Evolutionary conservation across 305 asterid genomes (phyloP), one percentile per base, ranked within the genome.

Genomic region (Fraxinus latifolia): DNA sequence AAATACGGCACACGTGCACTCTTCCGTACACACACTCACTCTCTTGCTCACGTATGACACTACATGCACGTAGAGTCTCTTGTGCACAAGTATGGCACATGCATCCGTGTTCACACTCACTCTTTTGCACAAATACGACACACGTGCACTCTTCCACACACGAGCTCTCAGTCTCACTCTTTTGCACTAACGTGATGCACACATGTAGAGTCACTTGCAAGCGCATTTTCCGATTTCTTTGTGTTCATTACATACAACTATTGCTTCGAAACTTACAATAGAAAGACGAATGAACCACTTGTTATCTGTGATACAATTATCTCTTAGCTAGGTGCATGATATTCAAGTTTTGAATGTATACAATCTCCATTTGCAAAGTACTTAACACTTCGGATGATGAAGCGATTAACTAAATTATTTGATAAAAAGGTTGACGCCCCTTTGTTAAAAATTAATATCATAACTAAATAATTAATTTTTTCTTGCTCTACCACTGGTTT

Each of bases 401-500:
- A 37, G 47, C 1, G 44, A 37, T 37, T 37, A 37, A 37, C 44
- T 7, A 37, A 37, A 37, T 37, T 37, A 37, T 37, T 7, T 37
- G 70, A 58, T 53, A 29, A 62, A 78, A 29, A 19, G 70, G 75
- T 58, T 55, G 47, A 53, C 77, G 83, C 87, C 60, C 29, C 29
- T 27, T 27, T 0, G 0, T 27, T 27, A 27, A 27, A 74, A 84
- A 84, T 80, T 70, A 80, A 83, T 79, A 42, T 15, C 25, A 60
- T 14, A 33, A 77, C 9, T 53, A 70, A 77, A 47, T 53, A 44
- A 39, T 74, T 67, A 84, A 82, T 37, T 37, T 9, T 78, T 80
- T 2, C 70, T 75, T 84, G 82, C 73, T 85, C 87, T 76, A 77
- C 79, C 84, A 85, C 79, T 77, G 11, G 23, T 84, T 62, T 70